Percentiles rank a stretch among this genome's conserved stretches.
These are phyloP conservation scores for Fraxinus angustifolia DNA, from an alignment of 305 asterid genomes.

Conservation along the genomic window DNA sequence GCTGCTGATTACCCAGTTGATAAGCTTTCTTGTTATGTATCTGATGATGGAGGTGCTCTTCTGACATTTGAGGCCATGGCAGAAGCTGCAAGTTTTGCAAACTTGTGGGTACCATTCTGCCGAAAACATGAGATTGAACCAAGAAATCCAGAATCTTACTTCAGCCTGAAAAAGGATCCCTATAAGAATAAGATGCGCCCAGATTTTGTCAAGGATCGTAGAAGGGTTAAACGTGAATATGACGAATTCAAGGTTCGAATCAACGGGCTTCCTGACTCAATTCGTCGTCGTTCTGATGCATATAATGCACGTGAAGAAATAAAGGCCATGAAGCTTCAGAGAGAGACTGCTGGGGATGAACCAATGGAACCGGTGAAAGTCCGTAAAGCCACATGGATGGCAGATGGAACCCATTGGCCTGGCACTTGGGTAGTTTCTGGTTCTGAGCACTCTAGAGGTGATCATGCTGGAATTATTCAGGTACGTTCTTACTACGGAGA, in stretches of 20 bases:
- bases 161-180: conserved; percentile 28
- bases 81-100: conserved; percentile 33
- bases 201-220: conserved; percentile 62
- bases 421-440: conserved; percentile 81
- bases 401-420: conserved; percentile 98
- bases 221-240: conserved; percentile 89
- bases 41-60: conserved; percentile 34
- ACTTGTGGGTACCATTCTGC: conserved; percentile 29
- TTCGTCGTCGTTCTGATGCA: conserved; percentile 93
- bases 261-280: conserved; percentile 88
- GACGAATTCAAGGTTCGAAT: conserved; percentile 93
- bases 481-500: conserved; percentile 28
- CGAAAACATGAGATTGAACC: conserved; percentile 31
- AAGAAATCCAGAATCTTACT: conserved; percentile 31
- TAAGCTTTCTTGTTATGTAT: conserved; percentile 28
- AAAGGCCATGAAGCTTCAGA: conserved; percentile 77
- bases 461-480: conserved; percentile 98
- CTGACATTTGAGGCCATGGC: conserved; percentile 33
- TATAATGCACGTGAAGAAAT: conserved; percentile 90
- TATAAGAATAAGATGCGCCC: conserved; percentile 27
- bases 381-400: conserved; percentile 94
- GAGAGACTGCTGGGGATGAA: conserved; percentile 72
- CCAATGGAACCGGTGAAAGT: conserved; percentile 66
- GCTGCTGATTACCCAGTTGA: conserved; percentile 32
- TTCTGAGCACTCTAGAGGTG: conserved; percentile 85